phyloP scores from a whole-genome alignment of 139 green algal genomes.

The Raphidocelis subcapitata region DNA sequence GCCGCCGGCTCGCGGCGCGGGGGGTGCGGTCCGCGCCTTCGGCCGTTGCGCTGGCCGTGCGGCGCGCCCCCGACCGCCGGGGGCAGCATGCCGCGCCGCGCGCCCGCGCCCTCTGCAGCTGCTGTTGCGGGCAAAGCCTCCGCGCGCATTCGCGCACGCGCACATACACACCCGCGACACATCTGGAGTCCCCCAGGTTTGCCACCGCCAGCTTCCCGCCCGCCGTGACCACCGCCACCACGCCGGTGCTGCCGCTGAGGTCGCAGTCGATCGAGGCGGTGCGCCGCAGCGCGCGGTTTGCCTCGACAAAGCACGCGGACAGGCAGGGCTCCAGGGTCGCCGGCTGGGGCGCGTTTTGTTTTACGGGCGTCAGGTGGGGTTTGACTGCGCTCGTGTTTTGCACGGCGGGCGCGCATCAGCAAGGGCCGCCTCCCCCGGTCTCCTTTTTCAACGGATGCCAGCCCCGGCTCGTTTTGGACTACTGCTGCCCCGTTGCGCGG shows the following conservation, averaged over 20 bases:
- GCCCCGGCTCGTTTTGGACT: too few relatives aligned
- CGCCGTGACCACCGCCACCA: conserved; percentile 26
- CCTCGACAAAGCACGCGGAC: conserved; percentile 19
- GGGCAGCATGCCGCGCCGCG: not conserved
- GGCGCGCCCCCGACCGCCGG: not conserved
- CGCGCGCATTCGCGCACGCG: too few relatives aligned
- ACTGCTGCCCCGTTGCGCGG: too few relatives aligned
- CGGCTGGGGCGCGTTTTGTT: not conserved
- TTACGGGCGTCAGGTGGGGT: not conserved
- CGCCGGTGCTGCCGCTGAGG: conserved; percentile 35
- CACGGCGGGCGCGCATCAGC: too few relatives aligned
- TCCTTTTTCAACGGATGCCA: too few relatives aligned
- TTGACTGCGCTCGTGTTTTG: not conserved
- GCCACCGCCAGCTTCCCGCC: conserved; percentile 26
- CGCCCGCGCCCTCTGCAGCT: too few relatives aligned
- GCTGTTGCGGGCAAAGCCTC: too few relatives aligned
- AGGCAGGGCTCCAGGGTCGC: conserved; percentile 18
- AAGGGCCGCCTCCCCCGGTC: too few relatives aligned
- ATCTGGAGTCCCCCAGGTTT: conserved; percentile 55
- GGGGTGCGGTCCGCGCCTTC: too few relatives aligned
- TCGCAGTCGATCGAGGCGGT: conserved; percentile 3
- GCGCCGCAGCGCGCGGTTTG: conserved; percentile 9
- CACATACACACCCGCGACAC: conserved; percentile 39
- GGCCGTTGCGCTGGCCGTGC: too few relatives aligned
- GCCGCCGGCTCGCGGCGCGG: too few relatives aligned